These are phyloP conservation scores for Cladosporium sp. DNA, from an alignment of 2,329 filamentous ascomycete genomes.

Conservation along the genomic window DNA sequence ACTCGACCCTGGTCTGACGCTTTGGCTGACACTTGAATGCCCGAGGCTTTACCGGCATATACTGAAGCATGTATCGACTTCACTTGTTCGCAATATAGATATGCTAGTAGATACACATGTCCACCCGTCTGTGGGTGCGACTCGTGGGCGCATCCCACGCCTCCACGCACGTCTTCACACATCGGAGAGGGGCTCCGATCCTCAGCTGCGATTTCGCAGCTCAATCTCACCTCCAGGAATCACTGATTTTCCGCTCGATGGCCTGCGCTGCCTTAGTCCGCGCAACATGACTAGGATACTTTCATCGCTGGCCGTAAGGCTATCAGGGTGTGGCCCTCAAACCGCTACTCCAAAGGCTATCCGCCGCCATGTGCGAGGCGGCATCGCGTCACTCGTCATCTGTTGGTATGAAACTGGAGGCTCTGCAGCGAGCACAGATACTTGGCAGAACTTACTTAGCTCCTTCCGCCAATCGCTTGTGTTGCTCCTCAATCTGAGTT, in stretches of 20 bases:
- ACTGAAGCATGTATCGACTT: neutral
- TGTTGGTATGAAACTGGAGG: constrained; percentile 4
- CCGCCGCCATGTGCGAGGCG: neutral
- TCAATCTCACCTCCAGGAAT: neutral
- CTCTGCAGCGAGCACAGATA: constrained; percentile 12
- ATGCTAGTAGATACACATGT: neutral
- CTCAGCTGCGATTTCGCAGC: neutral
- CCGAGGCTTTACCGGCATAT: neutral
- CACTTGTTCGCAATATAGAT: neutral
- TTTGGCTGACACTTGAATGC: neutral
- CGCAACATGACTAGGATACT: neutral
- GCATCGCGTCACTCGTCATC: constrained; percentile 3
- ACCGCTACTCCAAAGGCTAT: constrained; percentile 4
- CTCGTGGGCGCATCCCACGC: constrained; percentile 1
- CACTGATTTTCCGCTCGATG: neutral
- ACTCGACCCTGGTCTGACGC: constrained; percentile 1
- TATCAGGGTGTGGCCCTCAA: neutral
- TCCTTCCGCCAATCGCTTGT: constrained; percentile 14
- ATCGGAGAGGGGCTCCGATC: neutral
- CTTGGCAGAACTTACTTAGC: constrained; percentile 9
- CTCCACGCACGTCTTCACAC: neutral
- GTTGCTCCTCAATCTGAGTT: constrained; percentile 3
- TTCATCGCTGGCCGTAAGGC: neutral
- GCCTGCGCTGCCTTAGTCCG: neutral
- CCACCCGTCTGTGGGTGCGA: neutral